Evolutionary conservation across 169 alveolate genomes (phyloP), one percentile per base, ranked within the genome.

Genomic region (Eimeria acervulina): DNA sequence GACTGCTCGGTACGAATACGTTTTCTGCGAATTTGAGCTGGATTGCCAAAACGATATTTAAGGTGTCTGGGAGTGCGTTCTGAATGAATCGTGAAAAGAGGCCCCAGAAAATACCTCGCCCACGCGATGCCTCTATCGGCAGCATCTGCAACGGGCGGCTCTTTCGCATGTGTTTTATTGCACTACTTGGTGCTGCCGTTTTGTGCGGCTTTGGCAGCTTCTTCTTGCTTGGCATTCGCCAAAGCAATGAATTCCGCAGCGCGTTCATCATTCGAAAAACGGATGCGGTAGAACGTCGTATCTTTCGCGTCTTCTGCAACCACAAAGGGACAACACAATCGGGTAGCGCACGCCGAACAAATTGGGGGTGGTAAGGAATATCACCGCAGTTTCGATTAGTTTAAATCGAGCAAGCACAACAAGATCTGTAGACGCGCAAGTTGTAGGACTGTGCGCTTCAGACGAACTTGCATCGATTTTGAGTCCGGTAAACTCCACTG

Each of bases 401-500:
- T 70, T 33, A 70, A 2, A 36, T 15, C 4, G 0, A 15, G 81
- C 13, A 36, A 70, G 28, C 51, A 33, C 1, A 26, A 15, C 8
- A 31, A 31, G 7, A 70, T 33, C 7, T 70, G n/a, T 33, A 42
- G 17, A 38, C 5, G 19, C 12, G 36, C 3, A 74, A 74, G 28
- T 5, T 33, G 36, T 44, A 23, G 59, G 15, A 51, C 59, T 2
- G 7, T n/a, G 8, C 66, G 42, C n/a, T 78, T 33, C 88, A 40
- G 33, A 63, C 96, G 40, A 36, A 93, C 96, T 47, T 44, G 96
- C 96, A 68, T 93, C 96, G 59, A 81, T 61, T 72, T 68, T 93
- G 31, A 93, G 94, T 12, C 96, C 96, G n/a, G 90, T 66, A 51
- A 93, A 93, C 36, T 93, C 93, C 78, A 88, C 96, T 15, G 96